A percentile compares a stretch with the other conserved stretches of the same genome.
Conservation (phyloP, 2,329 filamentous ascomycete species). For the Pseudogymnoascus sp. region DNA sequence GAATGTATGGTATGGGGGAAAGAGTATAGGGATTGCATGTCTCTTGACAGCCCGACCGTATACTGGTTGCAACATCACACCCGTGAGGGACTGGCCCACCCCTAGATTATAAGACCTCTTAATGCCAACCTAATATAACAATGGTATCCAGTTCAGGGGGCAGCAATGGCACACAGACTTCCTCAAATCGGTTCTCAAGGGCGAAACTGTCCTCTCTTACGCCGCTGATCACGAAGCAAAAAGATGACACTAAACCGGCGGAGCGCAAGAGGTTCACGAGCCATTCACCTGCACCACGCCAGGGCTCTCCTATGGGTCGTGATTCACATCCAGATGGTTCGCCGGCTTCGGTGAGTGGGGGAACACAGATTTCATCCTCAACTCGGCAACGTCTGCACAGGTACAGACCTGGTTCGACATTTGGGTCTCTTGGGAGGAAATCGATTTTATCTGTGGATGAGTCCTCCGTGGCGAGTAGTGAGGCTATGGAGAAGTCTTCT, state of each 20-base stretch:
- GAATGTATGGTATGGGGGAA: not conserved
- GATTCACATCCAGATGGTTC: slow-evolving; percentile 2
- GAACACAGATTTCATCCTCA: not conserved
- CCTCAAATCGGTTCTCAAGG: slow-evolving; percentile 5
- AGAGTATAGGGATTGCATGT: slow-evolving; percentile 1
- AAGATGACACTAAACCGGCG: not conserved
- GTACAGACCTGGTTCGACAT: slow-evolving; percentile 26
- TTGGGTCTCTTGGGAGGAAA: slow-evolving; percentile 28
- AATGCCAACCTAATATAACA: slow-evolving; percentile 8
- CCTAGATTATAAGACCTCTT: not conserved
- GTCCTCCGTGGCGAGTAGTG: slow-evolving; percentile 19
- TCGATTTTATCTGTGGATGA: slow-evolving; percentile 25
- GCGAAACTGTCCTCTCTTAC: not conserved
- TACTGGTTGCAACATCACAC: slow-evolving; percentile 5
- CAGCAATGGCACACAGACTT: not conserved
- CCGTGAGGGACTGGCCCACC: not conserved
- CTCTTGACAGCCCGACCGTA: not conserved
- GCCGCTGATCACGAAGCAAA: not conserved
- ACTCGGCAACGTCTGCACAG: slow-evolving; percentile 21
- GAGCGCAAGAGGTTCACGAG: not conserved
- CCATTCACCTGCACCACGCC: slow-evolving; percentile 1
- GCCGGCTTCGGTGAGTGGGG: not conserved
- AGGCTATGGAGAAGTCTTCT: slow-evolving; percentile 22
- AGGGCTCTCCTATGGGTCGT: slow-evolving; percentile 1
- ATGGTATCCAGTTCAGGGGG: slow-evolving; percentile 7